phyloP scores from a whole-genome alignment of 768 basidiomycete species.

The Kwoniella europaea region DNA sequence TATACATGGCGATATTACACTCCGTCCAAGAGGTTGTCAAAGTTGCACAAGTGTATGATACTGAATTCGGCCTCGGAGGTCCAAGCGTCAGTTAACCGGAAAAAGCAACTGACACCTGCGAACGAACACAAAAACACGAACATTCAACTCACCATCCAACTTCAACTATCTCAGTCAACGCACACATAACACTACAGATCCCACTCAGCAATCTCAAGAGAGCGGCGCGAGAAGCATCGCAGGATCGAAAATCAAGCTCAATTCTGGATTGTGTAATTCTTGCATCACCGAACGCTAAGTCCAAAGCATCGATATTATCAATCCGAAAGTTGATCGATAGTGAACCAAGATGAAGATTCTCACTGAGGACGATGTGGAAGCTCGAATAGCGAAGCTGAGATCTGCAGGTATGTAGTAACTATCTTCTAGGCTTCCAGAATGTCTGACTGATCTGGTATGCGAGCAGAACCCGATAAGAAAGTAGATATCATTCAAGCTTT shows the following conservation, averaged over 20 bases:
- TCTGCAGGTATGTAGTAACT: slow-evolving; percentile 30
- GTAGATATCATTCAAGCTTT: slow-evolving; percentile 56
- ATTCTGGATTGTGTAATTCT: too few species aligned
- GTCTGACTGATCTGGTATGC: not conserved
- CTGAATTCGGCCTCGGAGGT: not conserved
- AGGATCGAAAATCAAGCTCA: too few species aligned
- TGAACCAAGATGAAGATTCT: slow-evolving; percentile 13
- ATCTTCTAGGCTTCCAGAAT: too few species aligned
- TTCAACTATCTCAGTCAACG: not conserved
- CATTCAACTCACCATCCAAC: not conserved
- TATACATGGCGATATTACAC: too few species aligned
- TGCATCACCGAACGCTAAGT: too few species aligned
- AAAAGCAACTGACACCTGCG: not conserved
- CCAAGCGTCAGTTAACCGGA: not conserved
- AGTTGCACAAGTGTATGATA: not conserved
- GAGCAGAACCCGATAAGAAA: slow-evolving; percentile 49
- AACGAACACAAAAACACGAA: not conserved
- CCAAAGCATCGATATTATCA: not conserved
- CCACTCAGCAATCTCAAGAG: not conserved
- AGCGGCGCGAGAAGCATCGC: too few species aligned
- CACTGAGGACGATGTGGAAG: slow-evolving; percentile 43
- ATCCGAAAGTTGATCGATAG: not conserved
- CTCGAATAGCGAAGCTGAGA: slow-evolving; percentile 45
- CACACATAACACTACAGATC: not conserved
- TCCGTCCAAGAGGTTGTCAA: too few species aligned